Base-by-base conservation (phyloP, 2,329 filamentous ascomycete genomes). In the Penicillium sp. region DNA sequence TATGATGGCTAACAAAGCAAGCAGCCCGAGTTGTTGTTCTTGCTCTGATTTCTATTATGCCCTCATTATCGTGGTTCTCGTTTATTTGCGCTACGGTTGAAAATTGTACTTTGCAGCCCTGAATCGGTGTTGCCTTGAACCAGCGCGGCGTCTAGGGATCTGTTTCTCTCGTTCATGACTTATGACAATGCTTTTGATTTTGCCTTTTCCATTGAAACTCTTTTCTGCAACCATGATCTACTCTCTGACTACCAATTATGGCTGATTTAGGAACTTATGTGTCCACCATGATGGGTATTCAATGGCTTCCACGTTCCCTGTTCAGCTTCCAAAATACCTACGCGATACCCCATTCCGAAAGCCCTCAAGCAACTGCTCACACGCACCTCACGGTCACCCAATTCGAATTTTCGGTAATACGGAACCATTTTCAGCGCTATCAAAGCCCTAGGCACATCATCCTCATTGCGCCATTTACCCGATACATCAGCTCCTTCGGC, bases 1-100 rank as follows among this genome's bases (percentile, higher is more conserved):
- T 31, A 7, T 46, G 4, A 54, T n/a, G 38, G 55, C 54, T 56
- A 45, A 63, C 27, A 47, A 52, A 25, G 10, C 25, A 38, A 39
- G 39, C 27, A 39, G 35, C 16, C 29, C 13, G 10, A 32, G 16
- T 35, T 27, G 12, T 16, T 42, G 21, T 38, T 21, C 9, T 35
- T 31, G n/a, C 15, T 18, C 25, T 29, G 29, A 7, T 39, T 9
- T 29, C 31, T n/a, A 4, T 32, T 13, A 23, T 38, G 3, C 18
- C 23, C 16, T 32, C n/a, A 31, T 34, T 23, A 2, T 18, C 35
- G 12, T 15, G 29, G 21, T 12, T 25, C n/a, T 34, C 8, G 3
- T 32, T n/a, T 31, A 1, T n/a, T 23, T 42, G 8, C 40, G 13
- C 13, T 40, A 4, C 13, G 23, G 21, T 27, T 27, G 6, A 46